Conservation (phyloP, 352 stramenopile species). For the Phytophthora brassicae region DNA sequence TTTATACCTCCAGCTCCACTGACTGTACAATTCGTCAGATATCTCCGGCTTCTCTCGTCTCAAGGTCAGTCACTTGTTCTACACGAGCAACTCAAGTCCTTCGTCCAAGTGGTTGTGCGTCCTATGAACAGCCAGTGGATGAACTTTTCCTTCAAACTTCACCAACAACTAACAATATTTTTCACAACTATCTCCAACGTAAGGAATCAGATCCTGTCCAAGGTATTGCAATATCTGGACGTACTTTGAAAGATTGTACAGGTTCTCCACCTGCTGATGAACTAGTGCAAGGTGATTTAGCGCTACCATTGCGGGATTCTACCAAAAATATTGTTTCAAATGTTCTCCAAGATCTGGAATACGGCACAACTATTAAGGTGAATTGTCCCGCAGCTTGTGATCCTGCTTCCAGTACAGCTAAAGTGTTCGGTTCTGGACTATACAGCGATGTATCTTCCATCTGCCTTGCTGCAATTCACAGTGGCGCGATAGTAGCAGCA, state of each 20-base stretch:
- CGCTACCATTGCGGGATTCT: slow-evolving; percentile 37
- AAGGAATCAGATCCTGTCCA: slow-evolving; percentile 42
- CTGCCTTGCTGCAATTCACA: slow-evolving; percentile 90
- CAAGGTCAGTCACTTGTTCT: slow-evolving; percentile 67
- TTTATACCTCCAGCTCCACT: slow-evolving; percentile 91
- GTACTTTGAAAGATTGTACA: slow-evolving; percentile 91
- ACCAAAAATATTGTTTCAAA: slow-evolving; percentile 20
- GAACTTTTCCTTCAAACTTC: slow-evolving; percentile 81
- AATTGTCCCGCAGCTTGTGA: slow-evolving; percentile 70
- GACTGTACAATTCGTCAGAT: slow-evolving; percentile 90
- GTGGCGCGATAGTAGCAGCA: slow-evolving; percentile 57
- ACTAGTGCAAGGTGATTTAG: slow-evolving; percentile 70
- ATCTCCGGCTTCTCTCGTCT: slow-evolving; percentile 66
- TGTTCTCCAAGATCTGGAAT: slow-evolving; percentile 86
- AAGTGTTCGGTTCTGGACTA: slow-evolving; percentile 63
- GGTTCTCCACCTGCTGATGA: slow-evolving; percentile 85
- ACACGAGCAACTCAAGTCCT: slow-evolving; percentile 85
- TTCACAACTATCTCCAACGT: slow-evolving; percentile 90
- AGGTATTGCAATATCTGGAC: slow-evolving; percentile 49
- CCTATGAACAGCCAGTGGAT: slow-evolving; percentile 93
- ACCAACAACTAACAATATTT: slow-evolving; percentile 87
- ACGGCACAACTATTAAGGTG: slow-evolving; percentile 88
- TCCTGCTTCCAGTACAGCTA: background rate
- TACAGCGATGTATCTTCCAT: slow-evolving; percentile 92
- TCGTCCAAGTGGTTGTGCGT: slow-evolving; percentile 92